Conservation (phyloP, 1,284 basidiomycete genomes). For the Veloporphyrellus conicus region DNA sequence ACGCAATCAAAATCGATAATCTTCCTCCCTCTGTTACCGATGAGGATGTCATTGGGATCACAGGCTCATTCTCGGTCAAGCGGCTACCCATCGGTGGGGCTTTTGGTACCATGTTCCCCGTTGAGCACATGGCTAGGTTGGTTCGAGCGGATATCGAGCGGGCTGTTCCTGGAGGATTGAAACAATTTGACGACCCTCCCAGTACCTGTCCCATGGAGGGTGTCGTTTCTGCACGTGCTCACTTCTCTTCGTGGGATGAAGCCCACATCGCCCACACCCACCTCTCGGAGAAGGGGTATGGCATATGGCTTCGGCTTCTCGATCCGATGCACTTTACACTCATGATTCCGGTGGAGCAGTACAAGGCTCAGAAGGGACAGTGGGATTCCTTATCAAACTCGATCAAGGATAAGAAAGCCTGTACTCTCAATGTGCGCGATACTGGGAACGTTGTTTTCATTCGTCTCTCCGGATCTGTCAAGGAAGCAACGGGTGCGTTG, state of each 20-base stretch:
- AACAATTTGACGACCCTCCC: conserved; percentile 22
- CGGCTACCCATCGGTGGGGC: conserved; percentile 13
- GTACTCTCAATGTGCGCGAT: conserved; percentile 25
- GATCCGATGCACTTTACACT: conserved; percentile 46
- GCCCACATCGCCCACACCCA: conserved; percentile 37
- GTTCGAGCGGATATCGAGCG: conserved; percentile 21
- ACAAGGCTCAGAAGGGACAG: conserved; percentile 43
- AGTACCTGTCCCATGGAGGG: conserved; percentile 21
- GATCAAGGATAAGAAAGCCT: conserved; percentile 32
- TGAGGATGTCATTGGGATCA: conserved; percentile 20
- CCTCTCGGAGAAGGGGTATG: conserved; percentile 30
- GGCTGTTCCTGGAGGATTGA: conserved; percentile 16
- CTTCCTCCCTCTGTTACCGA: conserved; percentile 23
- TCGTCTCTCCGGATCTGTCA: conserved; percentile 35
- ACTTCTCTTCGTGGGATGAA: conserved; percentile 46
- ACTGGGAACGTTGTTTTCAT: conserved; percentile 22
- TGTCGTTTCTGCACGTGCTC: conserved; percentile 34
- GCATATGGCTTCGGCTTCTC: conserved; percentile 39
- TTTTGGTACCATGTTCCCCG: not conserved
- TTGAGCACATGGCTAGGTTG: conserved; percentile 10
- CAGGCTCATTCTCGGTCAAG: conserved; percentile 21
- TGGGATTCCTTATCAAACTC: conserved; percentile 43
- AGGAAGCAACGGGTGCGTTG: conserved; percentile 48
- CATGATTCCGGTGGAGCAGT: conserved; percentile 45
- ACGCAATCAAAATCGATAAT: conserved; percentile 34